A percentile compares a stretch with the other conserved stretches of the same genome.
Conservation (phyloP, 345 rosid species). For the Microcos paniculata region DNA sequence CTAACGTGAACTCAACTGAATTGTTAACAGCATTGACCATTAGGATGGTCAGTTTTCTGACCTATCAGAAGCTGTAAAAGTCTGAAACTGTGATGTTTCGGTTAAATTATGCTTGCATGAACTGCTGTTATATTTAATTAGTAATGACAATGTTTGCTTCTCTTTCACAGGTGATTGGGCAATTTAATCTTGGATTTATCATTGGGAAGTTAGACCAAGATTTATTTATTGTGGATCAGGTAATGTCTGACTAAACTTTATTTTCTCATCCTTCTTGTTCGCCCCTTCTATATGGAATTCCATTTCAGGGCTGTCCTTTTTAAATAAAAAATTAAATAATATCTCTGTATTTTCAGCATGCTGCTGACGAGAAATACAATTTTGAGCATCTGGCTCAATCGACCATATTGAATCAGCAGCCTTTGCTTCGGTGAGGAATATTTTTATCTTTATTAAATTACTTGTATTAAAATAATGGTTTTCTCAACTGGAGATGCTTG, state of each 20-base stretch:
- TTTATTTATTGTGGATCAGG: constrained; percentile 98
- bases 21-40: not conserved
- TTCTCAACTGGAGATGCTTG: not conserved
- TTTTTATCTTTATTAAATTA: constrained; percentile 22
- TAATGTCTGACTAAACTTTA: constrained; percentile 24
- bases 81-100: not conserved
- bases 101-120: constrained; percentile 8
- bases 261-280: constrained; percentile 13
- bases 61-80: not conserved
- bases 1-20: not conserved
- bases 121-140: not conserved
- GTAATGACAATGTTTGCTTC: constrained; percentile 7
- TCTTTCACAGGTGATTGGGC: constrained; percentile 76
- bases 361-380: constrained; percentile 98
- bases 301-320: not conserved
- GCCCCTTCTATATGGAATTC: constrained; percentile 16
- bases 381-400: constrained; percentile 81
- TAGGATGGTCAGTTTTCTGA: not conserved
- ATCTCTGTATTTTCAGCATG: constrained; percentile 66
- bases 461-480: not conserved
- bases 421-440: constrained; percentile 76
- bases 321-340: constrained; percentile 13
- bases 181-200: constrained; percentile 97
- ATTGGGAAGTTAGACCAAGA: constrained; percentile 87
- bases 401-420: constrained; percentile 92